Base-by-base conservation (phyloP, 495 filamentous ascomycete species). In the Oidiodendron maius region DNA sequence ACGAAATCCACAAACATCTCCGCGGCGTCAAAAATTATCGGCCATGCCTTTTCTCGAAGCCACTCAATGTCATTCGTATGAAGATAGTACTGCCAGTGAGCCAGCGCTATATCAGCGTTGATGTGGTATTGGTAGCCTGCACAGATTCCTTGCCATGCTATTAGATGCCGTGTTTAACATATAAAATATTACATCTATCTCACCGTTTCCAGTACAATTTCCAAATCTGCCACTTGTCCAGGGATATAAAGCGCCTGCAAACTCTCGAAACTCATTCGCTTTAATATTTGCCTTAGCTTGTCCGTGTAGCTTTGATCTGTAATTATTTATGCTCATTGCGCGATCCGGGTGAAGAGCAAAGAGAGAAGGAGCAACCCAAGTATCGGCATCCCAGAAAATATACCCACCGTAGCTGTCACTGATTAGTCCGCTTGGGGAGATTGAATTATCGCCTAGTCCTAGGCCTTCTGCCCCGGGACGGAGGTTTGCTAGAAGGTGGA, bases 101-200 rank as follows among this genome's bases (percentile, higher is more conserved):
- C 53, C 6, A 85, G 63, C 0, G 80, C 82, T 59, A 89, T 86
- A 51, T 87, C 86, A 2, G 82, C 80, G 56, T 89, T 89, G 47
- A 81, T 41, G 55, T 81, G 76, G 44, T 80, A 79, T 56, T 80
- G 71, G 53, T 80, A 80, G 50, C 78, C 71, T 18, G 68, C 65
- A n/a, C n/a, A n/a, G n/a, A n/a, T n/a, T n/a, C n/a, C n/a, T n/a
- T n/a, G n/a, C n/a, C n/a, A n/a, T n/a, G n/a, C n/a, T n/a, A n/a
- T n/a, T n/a, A n/a, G n/a, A n/a, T n/a, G n/a, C n/a, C n/a, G n/a
- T n/a, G n/a, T n/a, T n/a, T n/a, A n/a, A n/a, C n/a, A n/a, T n/a
- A n/a, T n/a, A n/a, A n/a, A n/a, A n/a, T n/a, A n/a, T n/a, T n/a
- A n/a, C n/a, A n/a, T n/a, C n/a, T 55, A 72, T 77, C 3, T 74